Conservation (phyloP, 306 rosid genomes). For the Vachellia collinsii region DNA sequence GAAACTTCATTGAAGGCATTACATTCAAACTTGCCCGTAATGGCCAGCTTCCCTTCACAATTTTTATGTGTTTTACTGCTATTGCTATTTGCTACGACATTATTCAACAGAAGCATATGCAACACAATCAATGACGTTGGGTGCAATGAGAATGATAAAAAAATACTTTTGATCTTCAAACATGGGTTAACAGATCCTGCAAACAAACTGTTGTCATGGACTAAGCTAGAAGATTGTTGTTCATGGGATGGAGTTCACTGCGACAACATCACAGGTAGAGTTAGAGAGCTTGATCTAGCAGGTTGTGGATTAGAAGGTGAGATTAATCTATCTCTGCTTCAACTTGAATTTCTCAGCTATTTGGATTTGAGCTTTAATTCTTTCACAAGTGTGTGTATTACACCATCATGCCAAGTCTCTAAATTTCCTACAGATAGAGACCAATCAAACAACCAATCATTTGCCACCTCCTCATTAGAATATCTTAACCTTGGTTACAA, state of each 20-base stretch:
- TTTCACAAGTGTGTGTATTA: background rate
- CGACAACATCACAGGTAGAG: background rate
- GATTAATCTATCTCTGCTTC: background rate
- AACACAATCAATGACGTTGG: accelerated
- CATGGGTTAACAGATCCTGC: background rate
- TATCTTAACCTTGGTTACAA: background rate
- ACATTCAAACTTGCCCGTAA: background rate
- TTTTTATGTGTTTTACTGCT: background rate
- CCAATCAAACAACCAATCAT: background rate
- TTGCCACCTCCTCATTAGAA: background rate
- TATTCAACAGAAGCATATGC: background rate
- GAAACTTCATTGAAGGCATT: background rate
- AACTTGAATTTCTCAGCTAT: conserved; percentile 17
- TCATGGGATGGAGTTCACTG: background rate
- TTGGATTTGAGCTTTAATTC: background rate
- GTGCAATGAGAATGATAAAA: background rate
- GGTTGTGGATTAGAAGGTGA: background rate
- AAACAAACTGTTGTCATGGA: background rate
- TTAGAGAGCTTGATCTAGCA: background rate
- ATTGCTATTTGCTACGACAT: background rate
- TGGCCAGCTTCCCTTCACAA: background rate
- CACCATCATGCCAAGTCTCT: background rate
- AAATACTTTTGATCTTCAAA: background rate
- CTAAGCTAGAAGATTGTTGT: background rate
- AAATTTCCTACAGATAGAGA: too few species aligned